Evolutionary conservation across 805 yeast species (phyloP).

Genomic region (Candida dajiaensis): DNA sequence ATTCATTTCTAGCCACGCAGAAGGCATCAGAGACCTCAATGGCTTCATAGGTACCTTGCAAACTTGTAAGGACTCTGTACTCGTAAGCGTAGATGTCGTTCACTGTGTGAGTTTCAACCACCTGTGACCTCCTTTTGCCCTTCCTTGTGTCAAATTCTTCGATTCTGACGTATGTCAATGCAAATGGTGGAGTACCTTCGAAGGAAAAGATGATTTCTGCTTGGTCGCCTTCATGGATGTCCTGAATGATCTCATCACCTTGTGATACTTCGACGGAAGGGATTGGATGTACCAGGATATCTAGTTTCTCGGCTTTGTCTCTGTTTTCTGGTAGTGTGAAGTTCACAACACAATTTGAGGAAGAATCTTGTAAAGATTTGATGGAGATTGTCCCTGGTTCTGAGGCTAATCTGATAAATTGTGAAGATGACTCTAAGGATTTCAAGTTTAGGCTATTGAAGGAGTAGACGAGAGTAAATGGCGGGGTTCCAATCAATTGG

Average conservation of each 20-base stretch:
- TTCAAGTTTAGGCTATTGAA: conserved; percentile 59
- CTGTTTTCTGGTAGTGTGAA: conserved; percentile 36
- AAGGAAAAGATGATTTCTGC: conserved; percentile 81
- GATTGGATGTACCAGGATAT: conserved; percentile 43
- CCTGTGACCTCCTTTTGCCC: conserved; percentile 44
- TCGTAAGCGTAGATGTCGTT: conserved; percentile 62
- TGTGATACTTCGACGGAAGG: conserved; percentile 81
- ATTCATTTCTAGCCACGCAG: conserved; percentile 50
- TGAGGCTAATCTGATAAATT: conserved; percentile 67
- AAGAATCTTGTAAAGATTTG: conserved; percentile 65
- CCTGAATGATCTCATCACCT: conserved; percentile 70
- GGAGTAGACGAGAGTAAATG: conserved; percentile 68
- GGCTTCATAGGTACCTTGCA: conserved; percentile 94
- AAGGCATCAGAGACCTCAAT: conserved; percentile 80
- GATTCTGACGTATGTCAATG: conserved; percentile 76
- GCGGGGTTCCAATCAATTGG: conserved; percentile 71
- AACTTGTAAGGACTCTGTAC: conserved; percentile 66
- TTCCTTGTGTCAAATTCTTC: conserved; percentile 36
- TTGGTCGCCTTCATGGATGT: conserved; percentile 91
- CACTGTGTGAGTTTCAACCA: conserved; percentile 54
- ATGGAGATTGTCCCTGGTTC: conserved; percentile 74
- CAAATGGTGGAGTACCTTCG: conserved; percentile 87
- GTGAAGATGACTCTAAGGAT: conserved; percentile 45
- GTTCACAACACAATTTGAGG: conserved; percentile 65
- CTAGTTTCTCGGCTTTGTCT: conserved; percentile 27